Base-by-base conservation (phyloP, 1,284 basidiomycete genomes). In the Anthracocystis panici-leucophaei region DNA sequence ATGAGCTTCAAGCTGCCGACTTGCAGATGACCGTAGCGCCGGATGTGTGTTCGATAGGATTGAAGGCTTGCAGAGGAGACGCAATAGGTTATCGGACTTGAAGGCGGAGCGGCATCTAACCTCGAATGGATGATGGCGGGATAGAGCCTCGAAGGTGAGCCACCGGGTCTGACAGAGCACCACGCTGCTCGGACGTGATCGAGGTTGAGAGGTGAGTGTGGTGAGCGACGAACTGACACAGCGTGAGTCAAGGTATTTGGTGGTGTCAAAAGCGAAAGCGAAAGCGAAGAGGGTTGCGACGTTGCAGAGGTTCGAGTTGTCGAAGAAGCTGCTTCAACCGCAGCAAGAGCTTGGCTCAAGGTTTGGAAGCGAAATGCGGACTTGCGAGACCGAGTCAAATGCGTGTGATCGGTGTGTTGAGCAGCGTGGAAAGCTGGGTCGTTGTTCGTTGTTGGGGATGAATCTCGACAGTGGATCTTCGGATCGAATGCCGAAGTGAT, bases 291-390 rank as follows among this genome's bases (percentile, higher is more conserved):
- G 14, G 11, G 35, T 38, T 14, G 35, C 25, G 48, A 31, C 9
- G 9, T 31, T n/a, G 48, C 29, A 31, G 9, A 11, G 18, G 14
- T 12, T 20, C 9, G 48, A 27, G n/a, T 49, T n/a, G 48, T 49
- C 10, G 29, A 49, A 49, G 48, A 49, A 49, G 18, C 5, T 2
- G 23, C 21, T 41, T 21, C 14, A 23, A 41, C 25, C 38, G 40
- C 51, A 53, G 51, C 51, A 16, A 48, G 27, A 18, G 23, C 20
- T n/a, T 31, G 11, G 29, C 48, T 49, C 48, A 49, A 49, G 48
- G 29, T 49, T 49, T 6, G 1, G 41, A 18, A n/a, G 46, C 18
- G 27, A 48, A 48, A 31, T 25, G n/a, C 18, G 27, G 48, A 49
- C 48, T 49, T 49, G 48, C 48, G 27, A 31, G 48, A 31, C 48